Conservation (phyloP, 768 basidiomycete species). For the Lactifluus piperatus region DNA sequence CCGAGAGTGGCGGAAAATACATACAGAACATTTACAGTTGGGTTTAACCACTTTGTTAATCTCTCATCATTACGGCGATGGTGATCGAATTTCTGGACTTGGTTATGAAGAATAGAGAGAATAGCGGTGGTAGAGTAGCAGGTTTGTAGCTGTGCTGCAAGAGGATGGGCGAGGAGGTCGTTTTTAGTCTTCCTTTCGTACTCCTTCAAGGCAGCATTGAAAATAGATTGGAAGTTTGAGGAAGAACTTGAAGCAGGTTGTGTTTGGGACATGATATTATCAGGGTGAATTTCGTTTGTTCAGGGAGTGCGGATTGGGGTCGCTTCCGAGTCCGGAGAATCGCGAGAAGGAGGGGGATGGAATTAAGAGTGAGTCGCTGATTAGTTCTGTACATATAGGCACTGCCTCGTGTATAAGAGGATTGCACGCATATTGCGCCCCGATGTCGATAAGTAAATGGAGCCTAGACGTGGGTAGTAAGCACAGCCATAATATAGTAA, state of each 20-base stretch:
- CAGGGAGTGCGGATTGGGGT: too few species aligned
- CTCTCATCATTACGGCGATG: too few species aligned
- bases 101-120: background rate
- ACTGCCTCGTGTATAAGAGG: too few species aligned
- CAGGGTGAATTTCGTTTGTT: too few species aligned
- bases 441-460: too few species aligned
- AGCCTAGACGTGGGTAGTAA: too few species aligned
- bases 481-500: too few species aligned
- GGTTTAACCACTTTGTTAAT: background rate
- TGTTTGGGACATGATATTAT: background rate
- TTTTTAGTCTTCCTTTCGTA: background rate
- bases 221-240: background rate
- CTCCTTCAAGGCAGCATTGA: background rate
- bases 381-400: too few species aligned
- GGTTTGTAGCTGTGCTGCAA: background rate
- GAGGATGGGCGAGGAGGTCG: background rate
- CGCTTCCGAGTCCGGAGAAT: too few species aligned
- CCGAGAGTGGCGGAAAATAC: background rate
- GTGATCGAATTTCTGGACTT: background rate
- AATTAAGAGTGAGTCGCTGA: too few species aligned
- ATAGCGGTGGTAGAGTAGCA: background rate
- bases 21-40: background rate
- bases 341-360: too few species aligned
- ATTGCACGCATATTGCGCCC: too few species aligned
- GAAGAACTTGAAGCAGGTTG: background rate